Evolutionary conservation across 208 protist species (phyloP).

Genomic region (Acanthamoeba sp.): DNA sequence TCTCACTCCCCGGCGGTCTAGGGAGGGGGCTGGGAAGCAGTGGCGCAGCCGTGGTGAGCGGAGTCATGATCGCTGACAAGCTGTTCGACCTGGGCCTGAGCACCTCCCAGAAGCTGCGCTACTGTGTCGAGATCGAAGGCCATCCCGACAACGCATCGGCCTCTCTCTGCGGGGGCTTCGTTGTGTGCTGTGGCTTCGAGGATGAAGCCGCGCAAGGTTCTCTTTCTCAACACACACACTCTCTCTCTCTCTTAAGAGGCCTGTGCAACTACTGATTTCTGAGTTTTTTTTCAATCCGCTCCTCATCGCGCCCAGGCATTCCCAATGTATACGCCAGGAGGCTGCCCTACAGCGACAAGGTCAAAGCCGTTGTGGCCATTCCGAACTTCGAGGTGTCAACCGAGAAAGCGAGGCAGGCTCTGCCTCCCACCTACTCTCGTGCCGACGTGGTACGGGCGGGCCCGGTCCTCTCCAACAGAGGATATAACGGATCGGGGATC

Average conservation of each 20-base stretch:
- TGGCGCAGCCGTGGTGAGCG: conserved; percentile 28
- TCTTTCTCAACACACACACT: too few species aligned
- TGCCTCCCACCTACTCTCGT: conserved; percentile 56
- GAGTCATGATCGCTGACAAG: conserved; percentile 61
- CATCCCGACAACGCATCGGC: conserved; percentile 68
- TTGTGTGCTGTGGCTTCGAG: conserved; percentile 41
- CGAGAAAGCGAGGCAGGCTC: conserved; percentile 64
- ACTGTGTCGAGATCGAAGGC: conserved; percentile 53
- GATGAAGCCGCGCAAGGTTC: not conserved
- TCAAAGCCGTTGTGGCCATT: conserved; percentile 62
- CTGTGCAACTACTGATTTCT: too few species aligned
- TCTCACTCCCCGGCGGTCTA: too few species aligned
- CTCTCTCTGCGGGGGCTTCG: conserved; percentile 36
- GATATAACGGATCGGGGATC: not conserved
- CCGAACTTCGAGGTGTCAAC: conserved; percentile 60
- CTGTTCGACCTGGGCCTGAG: conserved; percentile 5
- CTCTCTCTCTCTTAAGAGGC: too few species aligned
- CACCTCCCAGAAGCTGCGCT: not conserved
- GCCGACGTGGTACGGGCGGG: conserved; percentile 67
- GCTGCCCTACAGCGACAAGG: conserved; percentile 18
- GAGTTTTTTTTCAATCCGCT: not conserved
- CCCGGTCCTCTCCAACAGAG: too few species aligned
- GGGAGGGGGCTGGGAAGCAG: conserved; percentile 71
- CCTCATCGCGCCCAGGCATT: not conserved
- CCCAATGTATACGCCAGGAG: conserved; percentile 7